These are phyloP conservation scores for Graphilbum fragrans DNA, from an alignment of 2,329 filamentous ascomycete species.

Conservation along the genomic window DNA sequence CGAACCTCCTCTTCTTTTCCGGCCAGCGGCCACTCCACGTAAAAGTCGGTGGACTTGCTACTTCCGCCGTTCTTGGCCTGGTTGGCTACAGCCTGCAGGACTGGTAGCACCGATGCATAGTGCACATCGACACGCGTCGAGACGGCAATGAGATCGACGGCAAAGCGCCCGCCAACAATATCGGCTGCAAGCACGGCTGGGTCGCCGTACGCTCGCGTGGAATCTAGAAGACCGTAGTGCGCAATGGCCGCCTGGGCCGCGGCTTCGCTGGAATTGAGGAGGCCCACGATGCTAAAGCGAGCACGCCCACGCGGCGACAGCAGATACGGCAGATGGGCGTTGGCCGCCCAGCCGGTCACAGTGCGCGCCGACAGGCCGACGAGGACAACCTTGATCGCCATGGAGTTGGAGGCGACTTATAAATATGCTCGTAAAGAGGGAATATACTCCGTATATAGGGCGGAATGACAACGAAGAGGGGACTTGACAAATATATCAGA, in stretches of 20 bases:
- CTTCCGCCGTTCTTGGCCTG: conserved; percentile 35
- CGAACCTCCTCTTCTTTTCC: conserved; percentile 25
- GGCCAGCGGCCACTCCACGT: conserved; percentile 47
- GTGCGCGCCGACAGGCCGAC: conserved; percentile 8
- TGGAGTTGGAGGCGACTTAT: too few relatives aligned
- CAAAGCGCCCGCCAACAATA: conserved; percentile 32
- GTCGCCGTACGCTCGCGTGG: conserved; percentile 33
- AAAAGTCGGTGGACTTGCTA: conserved; percentile 15
- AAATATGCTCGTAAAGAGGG: too few relatives aligned
- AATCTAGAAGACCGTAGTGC: conserved; percentile 25
- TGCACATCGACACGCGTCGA: conserved; percentile 42
- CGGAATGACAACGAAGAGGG: too few relatives aligned
- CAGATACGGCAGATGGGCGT: conserved; percentile 48
- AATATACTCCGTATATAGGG: too few relatives aligned
- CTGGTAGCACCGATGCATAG: conserved; percentile 21
- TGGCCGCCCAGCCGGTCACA: conserved; percentile 5
- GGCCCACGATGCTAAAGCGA: conserved; percentile 35
- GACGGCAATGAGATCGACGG: conserved; percentile 43
- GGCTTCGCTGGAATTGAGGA: conserved; percentile 35
- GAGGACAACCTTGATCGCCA: conserved; percentile 3
- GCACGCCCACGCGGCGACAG: conserved; percentile 28
- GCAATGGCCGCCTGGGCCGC: conserved; percentile 27
- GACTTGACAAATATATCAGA: too few relatives aligned
- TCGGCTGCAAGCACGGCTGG: conserved; percentile 29
- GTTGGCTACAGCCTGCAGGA: conserved; percentile 22